Percentiles rank a stretch among this genome's conserved stretches.
phyloP scores from a whole-genome alignment of 352 stramenopile species.

The Phytophthora chlamydospora region DNA sequence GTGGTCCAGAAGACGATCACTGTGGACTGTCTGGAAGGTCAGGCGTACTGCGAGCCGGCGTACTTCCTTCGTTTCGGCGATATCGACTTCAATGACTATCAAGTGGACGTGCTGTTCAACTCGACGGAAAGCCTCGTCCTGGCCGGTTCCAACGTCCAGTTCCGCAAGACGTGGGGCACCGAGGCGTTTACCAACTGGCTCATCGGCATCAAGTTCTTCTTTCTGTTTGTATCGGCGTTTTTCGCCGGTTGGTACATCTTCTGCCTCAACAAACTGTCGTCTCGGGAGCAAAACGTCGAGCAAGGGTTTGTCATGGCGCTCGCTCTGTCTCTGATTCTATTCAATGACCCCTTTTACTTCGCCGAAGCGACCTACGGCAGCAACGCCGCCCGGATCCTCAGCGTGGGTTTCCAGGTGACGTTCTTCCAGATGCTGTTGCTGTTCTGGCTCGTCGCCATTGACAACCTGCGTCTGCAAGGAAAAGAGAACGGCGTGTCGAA shows the following conservation, averaged over 20 bases:
- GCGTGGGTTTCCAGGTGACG: conserved; percentile 56
- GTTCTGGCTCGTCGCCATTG: conserved; percentile 61
- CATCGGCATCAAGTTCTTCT: conserved; percentile 65
- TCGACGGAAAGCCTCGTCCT: conserved; percentile 43
- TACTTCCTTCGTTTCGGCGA: conserved; percentile 63
- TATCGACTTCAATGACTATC: conserved; percentile 62
- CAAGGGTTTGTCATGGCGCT: conserved; percentile 62
- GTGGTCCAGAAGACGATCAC: conserved; percentile 42
- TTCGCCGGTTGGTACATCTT: conserved; percentile 53
- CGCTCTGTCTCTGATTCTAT: conserved; percentile 51
- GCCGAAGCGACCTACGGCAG: conserved; percentile 53
- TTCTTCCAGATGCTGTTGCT: conserved; percentile 69
- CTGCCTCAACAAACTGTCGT: conserved; percentile 47
- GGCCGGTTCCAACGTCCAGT: conserved; percentile 48
- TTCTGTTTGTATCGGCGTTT: conserved; percentile 44
- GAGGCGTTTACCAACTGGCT: conserved; percentile 60
- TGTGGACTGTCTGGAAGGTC: conserved; percentile 41
- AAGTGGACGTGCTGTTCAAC: conserved; percentile 68
- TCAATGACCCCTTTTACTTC: conserved; percentile 70
- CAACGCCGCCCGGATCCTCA: conserved; percentile 55
- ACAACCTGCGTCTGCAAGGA: conserved; percentile 63
- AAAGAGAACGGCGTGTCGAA: conserved; percentile 59
- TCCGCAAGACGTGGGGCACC: conserved; percentile 64
- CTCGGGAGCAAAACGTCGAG: conserved; percentile 62
- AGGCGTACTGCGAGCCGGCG: conserved; percentile 41